These are phyloP conservation scores for Royoungia palumana DNA, from an alignment of 768 basidiomycete genomes.

Conservation along the genomic window DNA sequence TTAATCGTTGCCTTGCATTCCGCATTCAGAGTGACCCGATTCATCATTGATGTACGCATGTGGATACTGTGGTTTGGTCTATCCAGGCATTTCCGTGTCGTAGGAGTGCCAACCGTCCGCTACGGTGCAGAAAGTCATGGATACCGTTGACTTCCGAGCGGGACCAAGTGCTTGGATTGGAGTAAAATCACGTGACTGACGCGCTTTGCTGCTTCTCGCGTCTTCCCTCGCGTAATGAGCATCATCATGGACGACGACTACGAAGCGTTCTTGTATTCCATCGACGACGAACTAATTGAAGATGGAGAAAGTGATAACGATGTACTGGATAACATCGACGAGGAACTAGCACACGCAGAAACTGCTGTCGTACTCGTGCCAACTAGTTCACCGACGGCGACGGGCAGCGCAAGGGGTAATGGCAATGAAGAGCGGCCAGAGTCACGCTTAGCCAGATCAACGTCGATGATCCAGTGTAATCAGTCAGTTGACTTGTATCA, in stretches of 20 bases:
- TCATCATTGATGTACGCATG: too few species aligned
- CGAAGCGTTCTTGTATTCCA: slow-evolving; percentile 21
- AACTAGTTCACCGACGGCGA: slow-evolving; percentile 11
- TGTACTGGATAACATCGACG: slow-evolving; percentile 22
- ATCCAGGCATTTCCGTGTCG: too few species aligned
- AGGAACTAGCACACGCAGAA: slow-evolving; percentile 11
- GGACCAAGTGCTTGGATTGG: too few species aligned
- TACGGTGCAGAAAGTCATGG: too few species aligned
- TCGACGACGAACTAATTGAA: slow-evolving; percentile 13
- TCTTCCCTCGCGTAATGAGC: too few species aligned
- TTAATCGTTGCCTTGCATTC: too few species aligned
- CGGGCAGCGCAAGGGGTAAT: neutral
- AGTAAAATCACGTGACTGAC: too few species aligned
- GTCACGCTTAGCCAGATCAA: neutral
- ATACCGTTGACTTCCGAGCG: too few species aligned
- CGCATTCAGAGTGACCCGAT: too few species aligned
- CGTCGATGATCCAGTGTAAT: slow-evolving; percentile 11
- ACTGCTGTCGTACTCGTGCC: slow-evolving; percentile 15
- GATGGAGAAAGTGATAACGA: slow-evolving; percentile 20
- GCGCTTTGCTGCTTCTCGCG: slow-evolving; percentile 3
- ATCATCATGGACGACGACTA: slow-evolving; percentile 20
- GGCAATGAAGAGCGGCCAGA: slow-evolving; percentile 2
- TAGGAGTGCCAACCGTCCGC: too few species aligned
- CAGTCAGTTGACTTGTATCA: slow-evolving; percentile 7
- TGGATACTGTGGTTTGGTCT: too few species aligned